Percentiles rank a stretch among this genome's conserved stretches.
phyloP scores from a whole-genome alignment of 495 filamentous ascomycete genomes.

The Pseudoneurospora amorphoporcata region DNA sequence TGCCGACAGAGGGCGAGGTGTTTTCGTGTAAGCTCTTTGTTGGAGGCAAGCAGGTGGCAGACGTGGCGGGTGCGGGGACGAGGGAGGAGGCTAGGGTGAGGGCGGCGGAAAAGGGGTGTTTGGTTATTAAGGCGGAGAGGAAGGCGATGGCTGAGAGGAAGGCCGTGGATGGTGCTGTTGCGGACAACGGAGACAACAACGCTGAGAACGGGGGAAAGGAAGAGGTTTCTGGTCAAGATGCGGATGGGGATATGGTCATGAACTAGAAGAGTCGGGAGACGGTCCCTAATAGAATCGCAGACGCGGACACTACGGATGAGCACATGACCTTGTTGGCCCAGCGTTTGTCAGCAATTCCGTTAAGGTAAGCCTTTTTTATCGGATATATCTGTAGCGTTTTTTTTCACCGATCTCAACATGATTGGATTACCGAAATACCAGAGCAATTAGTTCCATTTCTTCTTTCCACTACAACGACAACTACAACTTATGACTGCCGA shows the following conservation, averaged over 20 bases:
- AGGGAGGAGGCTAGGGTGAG: constrained; percentile 46
- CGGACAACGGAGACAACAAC: background rate
- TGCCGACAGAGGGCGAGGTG: constrained; percentile 9
- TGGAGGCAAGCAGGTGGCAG: constrained; percentile 35
- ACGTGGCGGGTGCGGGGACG: constrained; percentile 35
- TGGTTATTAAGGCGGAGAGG: constrained; percentile 8
- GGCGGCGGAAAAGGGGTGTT: constrained; percentile 43
- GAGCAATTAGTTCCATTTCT: background rate
- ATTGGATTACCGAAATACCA: too few species aligned
- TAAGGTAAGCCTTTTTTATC: background rate
- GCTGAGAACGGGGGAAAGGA: background rate
- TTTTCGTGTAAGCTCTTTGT: constrained; percentile 42
- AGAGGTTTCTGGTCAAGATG: background rate
- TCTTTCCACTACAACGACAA: background rate
- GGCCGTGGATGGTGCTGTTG: background rate
- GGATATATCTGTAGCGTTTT: background rate
- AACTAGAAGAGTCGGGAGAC: background rate
- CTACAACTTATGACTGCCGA: background rate
- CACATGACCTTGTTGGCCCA: background rate
- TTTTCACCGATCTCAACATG: background rate
- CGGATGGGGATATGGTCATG: background rate
- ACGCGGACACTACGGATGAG: background rate
- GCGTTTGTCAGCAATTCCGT: background rate
- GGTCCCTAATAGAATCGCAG: background rate
- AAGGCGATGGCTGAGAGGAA: background rate